Evolutionary conservation across 2,329 filamentous ascomycete genomes (phyloP), one percentile per base, ranked within the genome.

Genomic region (Fusarium tjaetaba): DNA sequence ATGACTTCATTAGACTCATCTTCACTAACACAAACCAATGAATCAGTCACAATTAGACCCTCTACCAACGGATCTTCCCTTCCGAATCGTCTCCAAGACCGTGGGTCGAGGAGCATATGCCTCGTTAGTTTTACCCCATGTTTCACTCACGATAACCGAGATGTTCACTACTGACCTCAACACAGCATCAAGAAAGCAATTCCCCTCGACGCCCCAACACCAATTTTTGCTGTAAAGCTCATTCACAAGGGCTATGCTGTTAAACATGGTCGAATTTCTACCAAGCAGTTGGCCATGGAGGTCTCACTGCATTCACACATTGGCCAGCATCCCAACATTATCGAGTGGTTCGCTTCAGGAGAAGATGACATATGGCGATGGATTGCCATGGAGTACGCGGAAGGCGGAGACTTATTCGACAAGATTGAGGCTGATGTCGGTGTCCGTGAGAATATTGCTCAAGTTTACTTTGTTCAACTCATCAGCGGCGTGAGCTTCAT

Each of bases 371-470:
- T 92, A 24, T 99, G 96, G 96, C 90, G 93, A 76, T 99, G 96
- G 96, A 97, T 99, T 77, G 96, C 95, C 43, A 98, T 99, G 95
- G 96, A 99, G 83, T 92, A 94, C 76, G 96, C 96, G 51, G 94
- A 97, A 77, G 96, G 96, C 46, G 96, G 96, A 16, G 96, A 99
- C 81, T 87, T 99, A 13, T 99, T 99, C 82, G 96, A 99, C 90
- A 99, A 99, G 86, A 98, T 99, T 77, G 97, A 99, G 84, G 95
- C 96, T 24, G 96, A 99, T 82, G 94, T 96, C 49, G 96, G 96
- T 53, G 94, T 98, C n/a, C 90, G 92, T 11, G 91, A 97, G 81
- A 94, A 98, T 80, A 94, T 99, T 80, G 96, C 96, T 39, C 97
- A 99, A 81, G 90, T 98, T 70, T 99, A 98, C 85, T 99, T 99